Evolutionary conservation across 257 asterid species (phyloP).

Genomic region (Solanum dulcamara): DNA sequence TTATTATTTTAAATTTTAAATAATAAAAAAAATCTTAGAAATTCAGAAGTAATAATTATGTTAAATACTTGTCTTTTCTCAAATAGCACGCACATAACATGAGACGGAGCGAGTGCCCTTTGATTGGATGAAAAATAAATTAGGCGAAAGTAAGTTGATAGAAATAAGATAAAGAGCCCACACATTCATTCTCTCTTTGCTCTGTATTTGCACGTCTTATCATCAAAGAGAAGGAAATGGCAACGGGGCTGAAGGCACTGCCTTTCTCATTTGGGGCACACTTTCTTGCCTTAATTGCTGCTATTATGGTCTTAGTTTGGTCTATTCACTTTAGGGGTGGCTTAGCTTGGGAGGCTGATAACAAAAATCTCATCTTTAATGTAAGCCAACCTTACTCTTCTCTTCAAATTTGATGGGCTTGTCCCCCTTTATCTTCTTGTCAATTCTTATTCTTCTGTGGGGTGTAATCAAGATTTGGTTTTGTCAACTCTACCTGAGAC

Average conservation of each 20-base stretch:
- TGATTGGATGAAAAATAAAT: too few relatives aligned
- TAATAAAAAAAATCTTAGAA: too few relatives aligned
- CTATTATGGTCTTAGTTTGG: constrained; percentile 73
- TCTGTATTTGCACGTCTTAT: neutral
- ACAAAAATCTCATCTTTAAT: constrained; percentile 83
- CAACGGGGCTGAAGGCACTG: constrained; percentile 56
- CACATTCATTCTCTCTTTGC: neutral
- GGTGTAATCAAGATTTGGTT: neutral
- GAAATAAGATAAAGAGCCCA: neutral
- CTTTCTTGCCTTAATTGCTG: constrained; percentile 42
- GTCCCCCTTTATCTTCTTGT: neutral
- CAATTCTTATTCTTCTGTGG: neutral
- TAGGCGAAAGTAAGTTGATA: neutral
- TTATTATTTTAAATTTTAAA: too few relatives aligned
- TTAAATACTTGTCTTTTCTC: too few relatives aligned
- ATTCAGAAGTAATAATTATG: too few relatives aligned
- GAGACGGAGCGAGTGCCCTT: too few relatives aligned
- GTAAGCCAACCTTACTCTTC: constrained; percentile 14
- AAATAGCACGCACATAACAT: too few relatives aligned
- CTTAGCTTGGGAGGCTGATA: constrained; percentile 71
- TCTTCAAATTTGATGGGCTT: neutral
- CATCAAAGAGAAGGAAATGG: constrained; percentile 28
- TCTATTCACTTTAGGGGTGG: constrained; percentile 76
- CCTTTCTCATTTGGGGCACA: constrained; percentile 54
- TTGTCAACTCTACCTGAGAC: neutral